Evolutionary conservation across 2,329 filamentous ascomycete species (phyloP), one percentile per base, ranked within the genome.

Genomic region (Dactylella cylindrospora): DNA sequence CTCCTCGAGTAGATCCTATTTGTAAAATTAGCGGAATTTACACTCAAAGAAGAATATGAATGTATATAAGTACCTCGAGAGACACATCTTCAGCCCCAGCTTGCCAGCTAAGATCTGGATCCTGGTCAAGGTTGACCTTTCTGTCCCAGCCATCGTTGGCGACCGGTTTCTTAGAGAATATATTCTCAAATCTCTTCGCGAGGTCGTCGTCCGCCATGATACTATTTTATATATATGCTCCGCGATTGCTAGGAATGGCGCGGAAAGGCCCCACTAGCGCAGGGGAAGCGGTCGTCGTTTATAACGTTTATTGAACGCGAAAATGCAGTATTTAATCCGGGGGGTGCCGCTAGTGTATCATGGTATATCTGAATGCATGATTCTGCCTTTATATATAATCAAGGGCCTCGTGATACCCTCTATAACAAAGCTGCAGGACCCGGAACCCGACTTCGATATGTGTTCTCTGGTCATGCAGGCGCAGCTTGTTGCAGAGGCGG

Each of bases 161-260:
- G 25, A 57, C 45, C 3, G 59, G 45, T 20, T 35, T 50, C 43
- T 64, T 64, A 8, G 50, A 52, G 45, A 64, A 64, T 35, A 64
- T 57, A 17, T 22, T 51, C 51, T 64, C 44, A 26, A 64, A 64
- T 20, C 59, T 45, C 15, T 55, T 57, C n/a, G 59, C 25, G 20
- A 64, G 59, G 25, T 55, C 39, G 36, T 54, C 57, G 35, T 61
- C 47, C 8, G 23, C 57, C 7, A 22, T 32, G 43, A 44, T 54
- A 19, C n/a, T n/a, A n/a, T n/a, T n/a, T n/a, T n/a, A n/a, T n/a
- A n/a, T n/a, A n/a, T n/a, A n/a, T n/a, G n/a, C n/a, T n/a, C n/a
- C n/a, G n/a, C n/a, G n/a, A n/a, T n/a, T n/a, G n/a, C n/a, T n/a
- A n/a, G n/a, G n/a, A n/a, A n/a, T n/a, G n/a, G n/a, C n/a, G n/a